A percentile compares a stretch with the other conserved stretches of the same genome.
These are phyloP conservation scores for Thalia dealbata DNA, from an alignment of 176 grass and related monocot species.

Conservation along the genomic window DNA sequence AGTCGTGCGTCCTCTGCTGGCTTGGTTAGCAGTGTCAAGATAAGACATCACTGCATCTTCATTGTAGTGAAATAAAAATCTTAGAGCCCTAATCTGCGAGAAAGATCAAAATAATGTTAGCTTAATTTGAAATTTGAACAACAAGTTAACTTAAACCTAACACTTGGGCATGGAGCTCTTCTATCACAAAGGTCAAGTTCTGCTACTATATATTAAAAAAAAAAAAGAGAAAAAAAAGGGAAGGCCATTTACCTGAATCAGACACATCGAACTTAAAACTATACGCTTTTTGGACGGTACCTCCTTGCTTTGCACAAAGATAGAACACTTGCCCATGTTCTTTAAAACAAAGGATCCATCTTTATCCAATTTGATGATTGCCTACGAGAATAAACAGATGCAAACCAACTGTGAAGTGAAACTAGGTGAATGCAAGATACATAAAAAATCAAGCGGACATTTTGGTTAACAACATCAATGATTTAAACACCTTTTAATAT, in stretches of 20 bases:
- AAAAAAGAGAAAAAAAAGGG: not conserved
- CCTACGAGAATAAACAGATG: slow-evolving; percentile 39
- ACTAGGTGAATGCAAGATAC: not conserved
- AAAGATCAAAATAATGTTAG: not conserved
- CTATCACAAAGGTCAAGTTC: no score
- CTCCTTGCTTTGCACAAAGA: slow-evolving; percentile 94
- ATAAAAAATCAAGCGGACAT: not conserved
- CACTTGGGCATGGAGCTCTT: no score
- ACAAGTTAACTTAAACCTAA: not conserved
- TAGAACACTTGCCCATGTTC: slow-evolving; percentile 74
- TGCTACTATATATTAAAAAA: no score
- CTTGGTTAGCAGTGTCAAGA: not conserved
- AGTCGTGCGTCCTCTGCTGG: no score
- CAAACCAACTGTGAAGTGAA: not conserved
- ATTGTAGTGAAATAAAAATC: slow-evolving; percentile 50
- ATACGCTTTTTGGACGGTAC: slow-evolving; percentile 64
- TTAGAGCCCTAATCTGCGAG: slow-evolving; percentile 49
- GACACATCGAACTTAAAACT: slow-evolving; percentile 51
- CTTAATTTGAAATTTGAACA: not conserved
- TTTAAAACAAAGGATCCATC: slow-evolving; percentile 72
- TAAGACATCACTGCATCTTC: slow-evolving; percentile 13
- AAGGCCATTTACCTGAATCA: slow-evolving; percentile 56
- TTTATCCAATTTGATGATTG: slow-evolving; percentile 90
- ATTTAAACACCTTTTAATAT: not conserved
- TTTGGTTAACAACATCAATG: no score